Evolutionary conservation across 805 yeast genomes (phyloP).

Genomic region (Candida maltosa): DNA sequence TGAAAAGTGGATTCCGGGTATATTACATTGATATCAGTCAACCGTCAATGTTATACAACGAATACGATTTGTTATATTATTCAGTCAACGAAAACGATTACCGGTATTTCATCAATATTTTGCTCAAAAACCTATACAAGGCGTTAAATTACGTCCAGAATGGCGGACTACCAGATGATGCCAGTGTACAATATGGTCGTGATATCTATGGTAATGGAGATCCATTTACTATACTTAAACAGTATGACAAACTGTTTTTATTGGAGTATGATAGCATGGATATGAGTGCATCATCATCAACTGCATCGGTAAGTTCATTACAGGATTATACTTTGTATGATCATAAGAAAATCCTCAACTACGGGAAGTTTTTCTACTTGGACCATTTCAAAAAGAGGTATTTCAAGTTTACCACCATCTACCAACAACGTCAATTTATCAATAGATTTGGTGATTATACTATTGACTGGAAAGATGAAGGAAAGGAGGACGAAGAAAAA

Average conservation of each 20-base stretch:
- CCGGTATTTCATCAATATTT: conserved; percentile 41
- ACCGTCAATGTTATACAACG: conserved; percentile 39
- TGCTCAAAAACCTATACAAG: conserved; percentile 45
- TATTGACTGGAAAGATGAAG: conserved; percentile 20
- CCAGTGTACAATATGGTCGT: conserved; percentile 13
- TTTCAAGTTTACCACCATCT: conserved; percentile 39
- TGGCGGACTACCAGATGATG: conserved; percentile 17
- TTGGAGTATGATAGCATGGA: conserved; percentile 1
- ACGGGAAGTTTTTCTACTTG: conserved; percentile 33
- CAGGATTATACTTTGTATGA: conserved; percentile 3
- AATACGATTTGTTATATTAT: conserved; percentile 40
- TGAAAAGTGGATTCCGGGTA: conserved; percentile 50
- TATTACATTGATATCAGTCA: conserved; percentile 42
- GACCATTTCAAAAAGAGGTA: conserved; percentile 25
- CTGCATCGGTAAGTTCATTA: not conserved
- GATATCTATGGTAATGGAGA: conserved; percentile 25
- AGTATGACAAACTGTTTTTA: conserved; percentile 18
- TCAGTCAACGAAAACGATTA: conserved; percentile 39
- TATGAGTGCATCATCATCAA: not conserved
- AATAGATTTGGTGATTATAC: conserved; percentile 41
- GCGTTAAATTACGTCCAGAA: conserved; percentile 39
- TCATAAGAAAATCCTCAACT: conserved; percentile 19
- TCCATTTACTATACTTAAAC: conserved; percentile 16
- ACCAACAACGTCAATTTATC: conserved; percentile 39
- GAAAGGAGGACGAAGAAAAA: conserved; percentile 9